phyloP scores from a whole-genome alignment of 164 flowering plant species.

The Vitis vinifera region DNA sequence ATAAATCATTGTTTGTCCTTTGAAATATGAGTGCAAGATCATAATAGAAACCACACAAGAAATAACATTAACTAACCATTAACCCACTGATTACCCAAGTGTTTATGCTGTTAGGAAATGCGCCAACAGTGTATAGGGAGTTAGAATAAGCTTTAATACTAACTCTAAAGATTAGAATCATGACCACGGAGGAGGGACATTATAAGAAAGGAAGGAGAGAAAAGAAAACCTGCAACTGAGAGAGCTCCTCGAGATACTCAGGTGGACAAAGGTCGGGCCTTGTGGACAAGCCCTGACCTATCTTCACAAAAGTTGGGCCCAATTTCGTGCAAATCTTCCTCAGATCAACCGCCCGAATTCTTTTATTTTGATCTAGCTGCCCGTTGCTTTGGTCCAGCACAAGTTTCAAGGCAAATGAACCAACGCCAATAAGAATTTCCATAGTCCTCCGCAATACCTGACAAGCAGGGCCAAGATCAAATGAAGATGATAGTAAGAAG shows the following conservation, averaged over 20 bases:
- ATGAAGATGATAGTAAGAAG: not conserved
- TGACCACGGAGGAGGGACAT: not conserved
- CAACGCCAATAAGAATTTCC: conserved; percentile 56
- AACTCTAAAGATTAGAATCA: no score
- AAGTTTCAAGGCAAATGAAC: conserved; percentile 65
- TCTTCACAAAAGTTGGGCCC: conserved; percentile 94
- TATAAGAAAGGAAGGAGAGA: not conserved
- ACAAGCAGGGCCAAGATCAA: not conserved
- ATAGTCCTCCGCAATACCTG: conserved; percentile 66
- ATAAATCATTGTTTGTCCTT: no score
- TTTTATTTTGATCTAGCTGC: conserved; percentile 52
- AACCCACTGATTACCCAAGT: no score
- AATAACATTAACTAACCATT: not conserved
- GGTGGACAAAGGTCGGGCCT: conserved; percentile 96
- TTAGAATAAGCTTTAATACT: no score
- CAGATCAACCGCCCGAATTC: conserved; percentile 64
- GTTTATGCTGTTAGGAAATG: no score
- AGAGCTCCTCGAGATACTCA: conserved; percentile 92
- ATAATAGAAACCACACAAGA: not conserved
- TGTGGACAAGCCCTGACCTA: conserved; percentile 95
- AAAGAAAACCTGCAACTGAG: conserved; percentile 67
- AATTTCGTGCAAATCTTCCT: conserved; percentile 58
- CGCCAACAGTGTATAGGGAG: no score
- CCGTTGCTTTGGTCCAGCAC: conserved; percentile 70
- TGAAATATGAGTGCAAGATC: no score